Conservation (phyloP, 2,329 filamentous ascomycete genomes). For the Fusarium sp. region DNA sequence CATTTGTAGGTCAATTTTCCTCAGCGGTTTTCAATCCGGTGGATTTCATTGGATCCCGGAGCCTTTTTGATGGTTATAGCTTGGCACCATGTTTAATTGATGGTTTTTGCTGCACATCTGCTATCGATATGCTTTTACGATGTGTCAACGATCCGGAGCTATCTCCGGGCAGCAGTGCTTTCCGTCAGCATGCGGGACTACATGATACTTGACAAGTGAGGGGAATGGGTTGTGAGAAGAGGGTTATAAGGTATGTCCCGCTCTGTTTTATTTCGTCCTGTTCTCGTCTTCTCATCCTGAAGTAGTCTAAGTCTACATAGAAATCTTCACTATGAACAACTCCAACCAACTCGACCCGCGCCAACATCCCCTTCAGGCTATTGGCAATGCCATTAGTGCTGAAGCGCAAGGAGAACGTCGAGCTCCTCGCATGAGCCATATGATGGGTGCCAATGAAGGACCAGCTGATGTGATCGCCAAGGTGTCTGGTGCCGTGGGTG, state of each 20-base stretch:
- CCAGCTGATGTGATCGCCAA: slow-evolving; percentile 9
- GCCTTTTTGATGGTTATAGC: too few relatives aligned
- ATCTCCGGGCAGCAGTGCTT: not conserved
- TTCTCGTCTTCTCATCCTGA: not conserved
- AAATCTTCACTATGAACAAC: slow-evolving; percentile 5
- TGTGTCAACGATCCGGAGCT: slow-evolving; percentile 1
- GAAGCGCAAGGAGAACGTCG: not conserved
- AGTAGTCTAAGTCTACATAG: not conserved
- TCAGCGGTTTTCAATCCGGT: not conserved
- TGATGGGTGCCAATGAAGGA: slow-evolving; percentile 4
- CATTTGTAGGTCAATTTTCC: not conserved
- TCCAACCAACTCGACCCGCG: slow-evolving; percentile 14
- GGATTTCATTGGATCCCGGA: not conserved
- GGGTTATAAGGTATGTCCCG: not conserved
- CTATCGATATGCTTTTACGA: not conserved
- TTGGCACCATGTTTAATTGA: not conserved
- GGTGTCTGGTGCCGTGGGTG: not conserved
- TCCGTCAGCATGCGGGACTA: not conserved
- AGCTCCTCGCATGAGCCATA: not conserved
- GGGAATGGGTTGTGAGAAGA: not conserved
- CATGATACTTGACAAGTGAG: not conserved
- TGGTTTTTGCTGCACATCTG: not conserved
- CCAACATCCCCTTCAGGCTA: slow-evolving; percentile 5
- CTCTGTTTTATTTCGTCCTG: not conserved
- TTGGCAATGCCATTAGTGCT: slow-evolving; percentile 6